These are phyloP conservation scores for Incumbomyces lentus DNA, from an alignment of 2,329 filamentous ascomycete genomes.

Conservation along the genomic window DNA sequence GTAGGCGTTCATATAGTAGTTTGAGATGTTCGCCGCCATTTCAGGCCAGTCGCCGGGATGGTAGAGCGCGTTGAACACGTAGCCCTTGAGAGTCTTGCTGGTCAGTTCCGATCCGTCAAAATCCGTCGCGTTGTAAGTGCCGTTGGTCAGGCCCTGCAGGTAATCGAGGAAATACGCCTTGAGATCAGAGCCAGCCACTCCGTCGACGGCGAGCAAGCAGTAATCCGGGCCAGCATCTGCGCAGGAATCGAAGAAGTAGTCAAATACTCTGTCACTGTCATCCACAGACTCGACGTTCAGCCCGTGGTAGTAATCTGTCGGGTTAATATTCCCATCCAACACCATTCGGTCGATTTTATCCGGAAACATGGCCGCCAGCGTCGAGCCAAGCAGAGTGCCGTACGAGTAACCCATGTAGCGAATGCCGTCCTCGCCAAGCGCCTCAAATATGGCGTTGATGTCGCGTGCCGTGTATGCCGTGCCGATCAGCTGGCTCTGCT, in stretches of 20 bases:
- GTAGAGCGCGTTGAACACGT: background rate
- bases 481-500: conserved; percentile 18
- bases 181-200: background rate
- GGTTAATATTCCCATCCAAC: conserved; percentile 23
- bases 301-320: conserved; percentile 8
- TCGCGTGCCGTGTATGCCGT: conserved; percentile 37
- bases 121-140: background rate
- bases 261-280: background rate
- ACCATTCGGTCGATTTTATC: conserved; percentile 29
- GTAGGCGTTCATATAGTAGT: background rate
- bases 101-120: background rate
- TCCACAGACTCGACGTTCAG: background rate
- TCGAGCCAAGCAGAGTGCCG: conserved; percentile 25
- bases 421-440: conserved; percentile 31
- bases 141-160: background rate
- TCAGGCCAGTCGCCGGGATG: background rate
- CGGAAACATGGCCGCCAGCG: conserved; percentile 31
- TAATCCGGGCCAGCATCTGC: background rate
- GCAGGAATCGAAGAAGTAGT: background rate
- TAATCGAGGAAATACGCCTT: background rate
- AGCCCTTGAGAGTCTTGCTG: background rate
- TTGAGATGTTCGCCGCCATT: background rate
- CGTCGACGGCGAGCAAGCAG: background rate
- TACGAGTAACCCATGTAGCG: conserved; percentile 21
- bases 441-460: conserved; percentile 35